Percentiles rank a stretch among this genome's conserved stretches.
Evolutionary conservation across 305 asterid genomes (phyloP).

Genomic region (Rubia peregrina): DNA sequence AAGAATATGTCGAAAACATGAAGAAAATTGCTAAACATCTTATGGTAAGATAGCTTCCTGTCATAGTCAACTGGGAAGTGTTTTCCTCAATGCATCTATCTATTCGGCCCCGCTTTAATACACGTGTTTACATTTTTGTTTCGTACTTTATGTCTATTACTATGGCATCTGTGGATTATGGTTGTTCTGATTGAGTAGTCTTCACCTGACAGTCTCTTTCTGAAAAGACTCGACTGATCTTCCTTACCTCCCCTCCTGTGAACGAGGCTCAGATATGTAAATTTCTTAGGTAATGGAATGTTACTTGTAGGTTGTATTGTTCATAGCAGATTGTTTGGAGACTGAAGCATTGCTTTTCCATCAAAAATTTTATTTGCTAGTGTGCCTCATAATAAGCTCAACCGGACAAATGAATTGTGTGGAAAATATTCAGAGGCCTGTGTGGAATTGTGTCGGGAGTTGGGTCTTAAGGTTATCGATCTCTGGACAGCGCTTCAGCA

Average conservation of each 20-base stretch:
- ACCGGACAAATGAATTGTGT: conserved; percentile 54
- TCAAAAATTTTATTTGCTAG: not conserved
- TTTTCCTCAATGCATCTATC: not conserved
- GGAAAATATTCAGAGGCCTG: conserved; percentile 63
- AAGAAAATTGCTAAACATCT: conserved; percentile 58
- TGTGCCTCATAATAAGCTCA: not conserved
- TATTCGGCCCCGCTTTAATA: not conserved
- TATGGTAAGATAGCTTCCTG: conserved; percentile 38
- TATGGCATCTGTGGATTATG: not conserved
- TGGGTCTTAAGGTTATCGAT: conserved; percentile 61
- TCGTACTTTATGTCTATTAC: not conserved
- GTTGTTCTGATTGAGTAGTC: not conserved
- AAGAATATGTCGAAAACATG: conserved; percentile 74
- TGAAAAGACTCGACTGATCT: conserved; percentile 49
- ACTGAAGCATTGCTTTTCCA: not conserved
- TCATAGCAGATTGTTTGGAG: not conserved
- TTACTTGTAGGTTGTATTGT: not conserved
- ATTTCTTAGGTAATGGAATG: conserved; percentile 44
- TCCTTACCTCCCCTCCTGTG: conserved; percentile 69
- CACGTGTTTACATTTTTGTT: not conserved
- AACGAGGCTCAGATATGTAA: conserved; percentile 44
- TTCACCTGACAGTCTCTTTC: conserved; percentile 55
- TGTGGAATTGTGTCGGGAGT: conserved; percentile 49
- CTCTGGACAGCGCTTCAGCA: conserved; percentile 61
- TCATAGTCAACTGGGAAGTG: no score